Evolutionary conservation across 257 asterid genomes (phyloP), one percentile per base, ranked within the genome.

Genomic region (Lithospermum erythrorhizon): DNA sequence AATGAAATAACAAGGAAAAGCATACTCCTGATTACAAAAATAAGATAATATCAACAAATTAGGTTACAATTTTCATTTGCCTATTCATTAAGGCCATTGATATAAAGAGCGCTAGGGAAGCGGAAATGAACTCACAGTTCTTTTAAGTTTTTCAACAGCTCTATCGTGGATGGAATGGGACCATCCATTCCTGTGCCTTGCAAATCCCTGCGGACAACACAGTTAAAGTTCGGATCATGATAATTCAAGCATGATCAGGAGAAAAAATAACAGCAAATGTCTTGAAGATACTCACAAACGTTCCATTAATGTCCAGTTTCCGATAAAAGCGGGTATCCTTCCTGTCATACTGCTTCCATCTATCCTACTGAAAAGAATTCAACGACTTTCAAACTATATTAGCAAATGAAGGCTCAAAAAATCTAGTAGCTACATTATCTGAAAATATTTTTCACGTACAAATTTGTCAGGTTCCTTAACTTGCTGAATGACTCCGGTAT

Each of bases 111-210:
- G 14, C 14, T 35, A 35, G 45, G 45, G 45, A 4, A 35, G 14
- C 45, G 14, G 7, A 35, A 8, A 35, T 35, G 9, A 35, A 63
- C 93, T 84, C 81, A 90, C 97, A 90, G 29, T 6, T 51, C 6
- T 6, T 30, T 30, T 78, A 90, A 64, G 72, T 70, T 85, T 74
- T 7, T 72, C 73, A 84, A 61, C 70, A 6, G 72, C 66, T 87
- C 79, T 69, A 87, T 71, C 16, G 70, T 58, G 53, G 70, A 70
- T 61, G 94, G 94, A 66, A 90, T 73, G 8, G 97, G 96, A 59
- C 95, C 95, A 76, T 78, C 83, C 83, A 90, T 55, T 66, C 70
- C 72, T 14, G 96, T 83, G 53, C 97, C 97, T 73, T 87, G 89
- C 80, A 87, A 67, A 70, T 84, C 83, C 32, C 97, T 87, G 86